phyloP scores from a whole-genome alignment of 1,139 yeast species.

The Petasospora rhodanensis region DNA sequence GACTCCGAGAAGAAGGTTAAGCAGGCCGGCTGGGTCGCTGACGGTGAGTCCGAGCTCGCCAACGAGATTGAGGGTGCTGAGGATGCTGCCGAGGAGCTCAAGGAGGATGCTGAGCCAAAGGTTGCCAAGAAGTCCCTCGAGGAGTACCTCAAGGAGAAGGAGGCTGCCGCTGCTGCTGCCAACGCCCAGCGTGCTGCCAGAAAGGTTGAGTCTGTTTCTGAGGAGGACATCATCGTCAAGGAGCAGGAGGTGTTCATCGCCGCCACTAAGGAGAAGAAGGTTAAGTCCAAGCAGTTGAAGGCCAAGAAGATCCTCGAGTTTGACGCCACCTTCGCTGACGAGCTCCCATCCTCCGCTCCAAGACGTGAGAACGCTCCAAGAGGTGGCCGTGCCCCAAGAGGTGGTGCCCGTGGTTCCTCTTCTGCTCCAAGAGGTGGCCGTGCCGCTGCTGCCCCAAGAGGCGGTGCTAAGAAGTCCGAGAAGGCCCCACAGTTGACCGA shows the following conservation, averaged over 20 bases:
- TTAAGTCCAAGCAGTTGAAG: constrained; percentile 60
- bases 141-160: constrained; percentile 57
- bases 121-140: constrained; percentile 54
- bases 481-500: constrained; percentile 45
- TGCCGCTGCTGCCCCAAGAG: constrained; percentile 35
- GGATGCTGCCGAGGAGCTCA: constrained; percentile 48
- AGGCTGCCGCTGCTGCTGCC: constrained; percentile 38
- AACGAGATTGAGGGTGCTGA: constrained; percentile 40
- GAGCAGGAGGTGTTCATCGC: constrained; percentile 52
- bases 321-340: constrained; percentile 60
- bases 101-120: constrained; percentile 34
- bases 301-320: constrained; percentile 66
- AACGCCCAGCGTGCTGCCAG: constrained; percentile 42
- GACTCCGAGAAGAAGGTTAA: constrained; percentile 82
- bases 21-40: constrained; percentile 66
- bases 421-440: constrained; percentile 38
- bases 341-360: constrained; percentile 19
- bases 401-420: constrained; percentile 15
- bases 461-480: constrained; percentile 23
- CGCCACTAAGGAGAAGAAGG: constrained; percentile 55
- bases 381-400: constrained; percentile 17
- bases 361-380: constrained; percentile 20
- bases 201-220: constrained; percentile 38
- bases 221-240: constrained; percentile 55
- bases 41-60: constrained; percentile 37